These are phyloP conservation scores for Yamadazyma nakazawae DNA, from an alignment of 805 yeast species.

Conservation along the genomic window DNA sequence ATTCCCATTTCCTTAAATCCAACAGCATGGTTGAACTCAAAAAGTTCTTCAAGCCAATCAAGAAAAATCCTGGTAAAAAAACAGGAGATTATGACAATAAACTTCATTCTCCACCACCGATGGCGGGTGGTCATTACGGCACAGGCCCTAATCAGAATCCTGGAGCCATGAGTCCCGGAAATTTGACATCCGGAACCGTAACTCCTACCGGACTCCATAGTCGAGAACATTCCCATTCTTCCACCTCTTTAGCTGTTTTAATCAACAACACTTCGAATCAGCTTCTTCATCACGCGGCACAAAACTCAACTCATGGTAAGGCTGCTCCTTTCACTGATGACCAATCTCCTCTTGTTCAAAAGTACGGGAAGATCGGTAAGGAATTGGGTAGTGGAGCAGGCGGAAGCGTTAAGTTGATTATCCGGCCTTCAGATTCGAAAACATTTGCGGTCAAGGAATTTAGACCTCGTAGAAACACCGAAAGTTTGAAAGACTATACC, in stretches of 20 bases:
- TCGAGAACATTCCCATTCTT: constrained; percentile 35
- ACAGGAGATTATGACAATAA: constrained; percentile 20
- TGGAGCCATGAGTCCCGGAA: neutral
- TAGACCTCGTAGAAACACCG: constrained; percentile 69
- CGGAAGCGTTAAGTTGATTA: constrained; percentile 78
- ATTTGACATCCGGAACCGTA: neutral
- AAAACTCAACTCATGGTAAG: constrained; percentile 24
- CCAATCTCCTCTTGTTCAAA: constrained; percentile 60
- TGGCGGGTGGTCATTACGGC: constrained; percentile 9
- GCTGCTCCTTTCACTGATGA: constrained; percentile 29
- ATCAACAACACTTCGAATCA: constrained; percentile 38
- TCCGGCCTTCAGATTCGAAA: constrained; percentile 59
- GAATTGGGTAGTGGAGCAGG: constrained; percentile 95
- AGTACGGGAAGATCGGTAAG: constrained; percentile 81
- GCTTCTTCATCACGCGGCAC: constrained; percentile 34
- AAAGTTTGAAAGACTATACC: constrained; percentile 79
- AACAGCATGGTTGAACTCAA: constrained; percentile 69
- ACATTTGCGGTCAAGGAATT: constrained; percentile 93
- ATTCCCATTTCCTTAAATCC: constrained; percentile 30
- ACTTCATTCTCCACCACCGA: constrained; percentile 30
- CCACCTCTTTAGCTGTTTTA: constrained; percentile 33
- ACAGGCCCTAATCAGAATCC: neutral
- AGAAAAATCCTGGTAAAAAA: constrained; percentile 19
- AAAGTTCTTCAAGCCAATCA: constrained; percentile 64
- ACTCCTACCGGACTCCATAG: constrained; percentile 12